Percentiles rank a stretch among this genome's conserved stretches.
These are phyloP conservation scores for Eragrostis nindensis DNA, from an alignment of 176 grass and related monocot species.

Conservation along the genomic window DNA sequence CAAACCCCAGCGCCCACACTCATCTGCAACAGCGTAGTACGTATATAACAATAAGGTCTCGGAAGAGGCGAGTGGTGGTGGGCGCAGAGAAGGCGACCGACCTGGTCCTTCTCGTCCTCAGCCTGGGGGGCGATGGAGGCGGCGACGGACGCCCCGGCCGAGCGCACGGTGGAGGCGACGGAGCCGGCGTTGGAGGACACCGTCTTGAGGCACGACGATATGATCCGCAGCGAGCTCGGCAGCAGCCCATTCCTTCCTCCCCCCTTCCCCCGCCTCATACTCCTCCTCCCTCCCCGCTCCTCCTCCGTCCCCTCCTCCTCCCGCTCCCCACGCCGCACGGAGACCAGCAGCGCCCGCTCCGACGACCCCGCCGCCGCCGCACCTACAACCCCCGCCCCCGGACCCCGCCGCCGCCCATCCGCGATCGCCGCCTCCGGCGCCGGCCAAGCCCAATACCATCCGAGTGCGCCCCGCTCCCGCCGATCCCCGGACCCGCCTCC, in stretches of 20 bases:
- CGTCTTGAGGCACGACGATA: conserved; percentile 98
- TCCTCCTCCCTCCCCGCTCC: conserved; percentile 24
- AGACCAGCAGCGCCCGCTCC: conserved; percentile 42
- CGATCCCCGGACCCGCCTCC: conserved; percentile 33
- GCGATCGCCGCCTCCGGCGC: conserved; percentile 73
- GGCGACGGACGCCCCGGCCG: conserved; percentile 92
- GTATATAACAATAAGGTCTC: background rate
- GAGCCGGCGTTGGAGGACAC: conserved; percentile 95
- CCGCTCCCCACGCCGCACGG: conserved; percentile 29
- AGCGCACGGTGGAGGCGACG: conserved; percentile 93
- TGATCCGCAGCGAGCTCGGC: conserved; percentile 94
- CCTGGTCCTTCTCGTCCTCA: conserved; percentile 99
- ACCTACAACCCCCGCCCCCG: conserved; percentile 38
- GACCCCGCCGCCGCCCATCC: conserved; percentile 59
- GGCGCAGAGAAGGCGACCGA: conserved; percentile 54
- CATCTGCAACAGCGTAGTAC: too few species aligned
- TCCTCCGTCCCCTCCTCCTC: too few species aligned
- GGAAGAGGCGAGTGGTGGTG: background rate
- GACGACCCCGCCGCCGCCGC: background rate
- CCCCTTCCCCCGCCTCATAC: conserved; percentile 65
- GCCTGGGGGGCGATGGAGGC: conserved; percentile 76
- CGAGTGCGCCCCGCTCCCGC: conserved; percentile 49
- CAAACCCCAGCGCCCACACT: conserved; percentile 3
- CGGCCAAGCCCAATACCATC: conserved; percentile 84
- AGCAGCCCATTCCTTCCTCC: conserved; percentile 90